phyloP scores from a whole-genome alignment of 1,284 basidiomycete genomes.

The Marasmius sp. region DNA sequence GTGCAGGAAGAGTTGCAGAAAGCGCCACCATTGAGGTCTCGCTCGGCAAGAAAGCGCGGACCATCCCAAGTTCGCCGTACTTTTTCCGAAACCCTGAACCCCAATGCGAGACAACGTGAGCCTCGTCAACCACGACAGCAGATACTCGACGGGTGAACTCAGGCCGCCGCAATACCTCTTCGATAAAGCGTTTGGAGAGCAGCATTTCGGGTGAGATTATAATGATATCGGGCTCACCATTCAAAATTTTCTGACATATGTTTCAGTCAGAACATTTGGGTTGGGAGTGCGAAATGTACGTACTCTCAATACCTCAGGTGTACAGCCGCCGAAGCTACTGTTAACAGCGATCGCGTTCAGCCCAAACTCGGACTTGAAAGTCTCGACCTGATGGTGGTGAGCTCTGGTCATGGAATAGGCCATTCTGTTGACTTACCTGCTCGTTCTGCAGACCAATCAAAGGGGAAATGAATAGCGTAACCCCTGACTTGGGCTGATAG shows the following conservation, averaged over 20 bases:
- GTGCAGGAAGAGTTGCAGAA: constrained; percentile 35
- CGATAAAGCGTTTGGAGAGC: constrained; percentile 30
- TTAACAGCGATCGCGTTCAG: constrained; percentile 17
- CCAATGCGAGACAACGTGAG: constrained; percentile 42
- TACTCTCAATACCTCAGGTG: constrained; percentile 13
- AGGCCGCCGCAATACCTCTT: constrained; percentile 29
- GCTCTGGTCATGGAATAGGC: not conserved
- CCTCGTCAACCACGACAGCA: constrained; percentile 38
- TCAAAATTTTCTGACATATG: constrained; percentile 25
- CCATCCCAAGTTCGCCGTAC: constrained; percentile 32
- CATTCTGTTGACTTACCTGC: constrained; percentile 27
- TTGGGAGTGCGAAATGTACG: not conserved
- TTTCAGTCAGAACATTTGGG: not conserved
- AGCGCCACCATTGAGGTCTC: constrained; percentile 35
- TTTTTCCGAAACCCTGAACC: constrained; percentile 40
- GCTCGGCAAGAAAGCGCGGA: constrained; percentile 34
- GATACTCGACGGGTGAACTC: constrained; percentile 24
- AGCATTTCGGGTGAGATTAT: constrained; percentile 41
- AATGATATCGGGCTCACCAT: constrained; percentile 32
- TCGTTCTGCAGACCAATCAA: constrained; percentile 37
- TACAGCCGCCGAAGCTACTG: constrained; percentile 16
- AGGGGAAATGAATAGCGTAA: constrained; percentile 35
- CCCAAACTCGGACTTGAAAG: constrained; percentile 15
- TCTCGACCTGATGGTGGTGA: constrained; percentile 11
- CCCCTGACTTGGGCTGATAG: constrained; percentile 21